phyloP scores from a whole-genome alignment of 106 monocot species.

The Dactylorhiza incarnata region DNA sequence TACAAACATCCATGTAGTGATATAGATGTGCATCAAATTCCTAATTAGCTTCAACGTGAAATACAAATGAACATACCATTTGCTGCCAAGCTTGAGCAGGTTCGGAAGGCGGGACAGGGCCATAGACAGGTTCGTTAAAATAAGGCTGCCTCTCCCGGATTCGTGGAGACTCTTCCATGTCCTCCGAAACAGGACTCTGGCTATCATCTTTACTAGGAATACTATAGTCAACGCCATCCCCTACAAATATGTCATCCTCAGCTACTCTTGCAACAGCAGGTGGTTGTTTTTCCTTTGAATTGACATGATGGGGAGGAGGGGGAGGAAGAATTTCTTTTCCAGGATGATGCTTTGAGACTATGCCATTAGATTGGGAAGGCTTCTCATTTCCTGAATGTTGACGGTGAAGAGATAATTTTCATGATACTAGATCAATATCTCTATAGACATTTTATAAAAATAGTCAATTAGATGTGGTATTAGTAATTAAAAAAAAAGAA shows the following conservation, averaged over 20 bases:
- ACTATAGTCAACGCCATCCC: slow-evolving; percentile 66
- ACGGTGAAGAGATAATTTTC: not conserved
- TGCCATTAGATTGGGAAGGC: slow-evolving; percentile 29
- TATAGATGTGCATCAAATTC: not conserved
- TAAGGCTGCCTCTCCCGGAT: slow-evolving; percentile 58
- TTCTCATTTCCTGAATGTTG: slow-evolving; percentile 43
- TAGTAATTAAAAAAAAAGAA: not conserved
- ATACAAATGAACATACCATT: slow-evolving; percentile 35
- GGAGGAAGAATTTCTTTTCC: slow-evolving; percentile 55
- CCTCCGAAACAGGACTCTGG: slow-evolving; percentile 69
- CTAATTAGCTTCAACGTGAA: not conserved
- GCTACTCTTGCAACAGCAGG: slow-evolving; percentile 42
- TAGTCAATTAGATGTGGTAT: not conserved
- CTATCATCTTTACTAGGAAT: slow-evolving; percentile 68
- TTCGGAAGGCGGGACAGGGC: slow-evolving; percentile 84
- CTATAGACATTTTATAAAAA: no score
- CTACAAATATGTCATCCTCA: slow-evolving; percentile 89
- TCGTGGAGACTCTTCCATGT: slow-evolving; percentile 80
- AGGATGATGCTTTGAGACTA: slow-evolving; percentile 26
- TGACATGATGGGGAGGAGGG: slow-evolving; percentile 34
- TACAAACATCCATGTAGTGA: not conserved
- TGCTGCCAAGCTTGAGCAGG: slow-evolving; percentile 68
- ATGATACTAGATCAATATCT: no score
- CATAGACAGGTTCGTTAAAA: slow-evolving; percentile 89
- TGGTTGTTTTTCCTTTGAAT: slow-evolving; percentile 35